These are phyloP conservation scores for Panicum virgatum DNA, from an alignment of 202 grass and related monocot species.

Conservation along the genomic window DNA sequence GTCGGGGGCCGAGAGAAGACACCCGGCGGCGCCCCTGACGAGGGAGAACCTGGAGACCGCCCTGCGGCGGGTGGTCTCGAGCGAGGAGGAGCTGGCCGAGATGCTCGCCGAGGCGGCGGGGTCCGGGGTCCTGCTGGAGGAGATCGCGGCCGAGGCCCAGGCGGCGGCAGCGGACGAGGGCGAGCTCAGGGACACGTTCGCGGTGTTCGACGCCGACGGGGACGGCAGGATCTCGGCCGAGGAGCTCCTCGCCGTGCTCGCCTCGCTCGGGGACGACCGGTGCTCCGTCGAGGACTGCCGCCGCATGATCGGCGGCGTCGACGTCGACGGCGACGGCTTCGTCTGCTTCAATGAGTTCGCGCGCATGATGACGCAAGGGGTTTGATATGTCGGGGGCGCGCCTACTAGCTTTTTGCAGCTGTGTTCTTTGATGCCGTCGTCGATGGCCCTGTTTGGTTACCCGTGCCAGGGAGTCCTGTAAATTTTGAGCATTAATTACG, in stretches of 20 bases:
- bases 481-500: no score
- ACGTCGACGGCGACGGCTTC: slow-evolving; percentile 70
- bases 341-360: slow-evolving; percentile 71
- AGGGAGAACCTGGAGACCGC: slow-evolving; percentile 60
- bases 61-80: slow-evolving; percentile 46
- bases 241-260: slow-evolving; percentile 57
- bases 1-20: not conserved
- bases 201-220: slow-evolving; percentile 69
- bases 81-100: slow-evolving; percentile 50
- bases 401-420: not conserved
- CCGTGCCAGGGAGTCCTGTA: no score
- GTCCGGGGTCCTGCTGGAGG: slow-evolving; percentile 14
- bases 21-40: slow-evolving; percentile 22
- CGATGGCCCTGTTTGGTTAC: no score
- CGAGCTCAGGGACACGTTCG: slow-evolving; percentile 64
- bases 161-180: slow-evolving; percentile 40
- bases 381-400: no score
- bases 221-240: slow-evolving; percentile 80
- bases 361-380: slow-evolving; percentile 56
- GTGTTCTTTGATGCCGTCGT: not conserved
- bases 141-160: not conserved
- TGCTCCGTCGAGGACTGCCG: slow-evolving; percentile 78
- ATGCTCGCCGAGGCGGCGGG: slow-evolving; percentile 45
- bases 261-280: slow-evolving; percentile 49
- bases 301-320: slow-evolving; percentile 70